These are phyloP conservation scores for Cucumis sativus DNA, from an alignment of 306 rosid species.

Conservation along the genomic window Cucumber_9930_V3 NC_026660.2:10735501-10736000, in stretches of 20 bases:
- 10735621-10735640: conserved; percentile 27
- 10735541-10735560: conserved; percentile 44
- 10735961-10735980: conserved; percentile 40
- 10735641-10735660: background rate
- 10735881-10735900: conserved; percentile 45
- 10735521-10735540: conserved; percentile 30
- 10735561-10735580: conserved; percentile 40
- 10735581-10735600: conserved; percentile 55
- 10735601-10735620: conserved; percentile 33
- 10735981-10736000: conserved; percentile 56
- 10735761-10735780: conserved; percentile 50
- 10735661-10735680: background rate
- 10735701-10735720: background rate
- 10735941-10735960: conserved; percentile 53
- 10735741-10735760: conserved; percentile 68
- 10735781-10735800: conserved; percentile 58
- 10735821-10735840: conserved; percentile 66
- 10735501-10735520: conserved; percentile 26
- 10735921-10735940: conserved; percentile 50
- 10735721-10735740: conserved; percentile 73
- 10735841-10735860: conserved; percentile 48
- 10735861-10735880: conserved; percentile 70
- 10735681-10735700: background rate
- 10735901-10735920: conserved; percentile 79
- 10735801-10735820: conserved; percentile 57